Conservation (phyloP, 371 early-diverging fungal genomes). For the Rhizopus microsporus region DNA sequence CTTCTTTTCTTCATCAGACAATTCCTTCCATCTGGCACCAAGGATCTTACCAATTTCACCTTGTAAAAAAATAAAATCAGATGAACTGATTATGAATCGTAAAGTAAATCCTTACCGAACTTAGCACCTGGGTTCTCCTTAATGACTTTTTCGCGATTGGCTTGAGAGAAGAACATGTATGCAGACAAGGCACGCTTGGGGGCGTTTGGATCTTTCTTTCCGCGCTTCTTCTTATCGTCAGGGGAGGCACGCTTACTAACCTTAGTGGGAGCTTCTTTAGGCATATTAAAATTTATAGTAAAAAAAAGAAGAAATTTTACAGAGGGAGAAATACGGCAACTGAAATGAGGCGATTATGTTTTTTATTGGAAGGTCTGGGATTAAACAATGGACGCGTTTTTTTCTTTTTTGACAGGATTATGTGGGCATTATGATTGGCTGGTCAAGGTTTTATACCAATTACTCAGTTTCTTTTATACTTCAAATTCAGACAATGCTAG, state of each 20-base stretch:
- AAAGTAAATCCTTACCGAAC: conserved; percentile 58
- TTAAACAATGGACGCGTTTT: no score
- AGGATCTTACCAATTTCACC: conserved; percentile 73
- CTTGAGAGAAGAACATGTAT: conserved; percentile 79
- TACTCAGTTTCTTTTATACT: no score
- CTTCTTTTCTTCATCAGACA: conserved; percentile 61
- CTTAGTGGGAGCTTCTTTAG: conserved; percentile 28
- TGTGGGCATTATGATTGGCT: no score
- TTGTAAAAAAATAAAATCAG: conserved; percentile 17
- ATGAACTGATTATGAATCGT: not conserved
- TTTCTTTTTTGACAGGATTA: no score
- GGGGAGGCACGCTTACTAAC: conserved; percentile 19
- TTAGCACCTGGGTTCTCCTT: conserved; percentile 72
- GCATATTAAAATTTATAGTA: conserved; percentile 17
- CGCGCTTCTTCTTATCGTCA: conserved; percentile 28
- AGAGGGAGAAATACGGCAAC: not conserved
- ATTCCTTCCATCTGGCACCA: conserved; percentile 74
- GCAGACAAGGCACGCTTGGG: conserved; percentile 83
- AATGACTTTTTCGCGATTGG: conserved; percentile 63
- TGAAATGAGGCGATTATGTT: no score
- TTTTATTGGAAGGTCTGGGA: no score
- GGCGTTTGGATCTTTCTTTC: conserved; percentile 64
- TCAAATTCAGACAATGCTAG: no score
- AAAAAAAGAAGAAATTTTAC: not conserved
- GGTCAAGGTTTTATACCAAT: no score